Evolutionary conservation across 352 stramenopile species (phyloP).

Genomic region (Blastocystis sp.): DNA sequence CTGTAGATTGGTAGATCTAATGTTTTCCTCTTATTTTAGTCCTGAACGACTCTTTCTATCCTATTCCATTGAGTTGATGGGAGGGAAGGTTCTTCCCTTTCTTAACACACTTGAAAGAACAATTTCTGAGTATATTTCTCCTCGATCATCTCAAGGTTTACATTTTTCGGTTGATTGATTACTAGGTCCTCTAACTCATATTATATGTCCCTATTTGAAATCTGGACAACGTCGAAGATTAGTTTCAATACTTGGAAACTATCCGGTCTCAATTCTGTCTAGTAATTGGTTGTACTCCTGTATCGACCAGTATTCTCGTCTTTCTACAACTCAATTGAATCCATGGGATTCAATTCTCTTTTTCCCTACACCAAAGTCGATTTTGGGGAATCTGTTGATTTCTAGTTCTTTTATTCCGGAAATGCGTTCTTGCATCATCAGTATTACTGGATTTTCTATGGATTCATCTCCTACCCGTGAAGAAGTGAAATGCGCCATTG

Average conservation of each 20-base stretch:
- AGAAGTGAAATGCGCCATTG: conserved; percentile 43
- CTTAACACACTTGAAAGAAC: not conserved
- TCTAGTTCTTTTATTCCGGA: conserved; percentile 10
- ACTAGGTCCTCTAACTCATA: not conserved
- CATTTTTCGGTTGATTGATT: not conserved
- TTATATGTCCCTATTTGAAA: conserved; percentile 49
- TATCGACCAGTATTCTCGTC: conserved; percentile 31
- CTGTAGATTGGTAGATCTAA: not conserved
- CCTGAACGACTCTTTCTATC: conserved; percentile 31
- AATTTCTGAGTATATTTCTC: not conserved
- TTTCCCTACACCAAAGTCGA: not conserved
- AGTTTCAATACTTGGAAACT: not conserved
- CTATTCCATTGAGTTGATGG: conserved; percentile 14
- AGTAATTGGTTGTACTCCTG: conserved; percentile 50
- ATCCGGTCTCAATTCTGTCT: not conserved
- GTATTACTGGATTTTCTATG: conserved; percentile 28
- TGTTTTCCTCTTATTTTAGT: not conserved
- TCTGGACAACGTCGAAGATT: not conserved
- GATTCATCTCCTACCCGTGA: conserved; percentile 38
- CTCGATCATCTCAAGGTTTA: not conserved
- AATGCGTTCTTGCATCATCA: conserved; percentile 43
- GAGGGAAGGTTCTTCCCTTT: not conserved
- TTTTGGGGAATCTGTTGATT: not conserved
- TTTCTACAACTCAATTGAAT: not conserved
- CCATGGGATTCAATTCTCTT: conserved; percentile 2